A percentile compares a stretch with the other conserved stretches of the same genome.
These are phyloP conservation scores for Kluyveromyces wickerhamii DNA, from an alignment of 805 yeast species.

Conservation along the genomic window DNA sequence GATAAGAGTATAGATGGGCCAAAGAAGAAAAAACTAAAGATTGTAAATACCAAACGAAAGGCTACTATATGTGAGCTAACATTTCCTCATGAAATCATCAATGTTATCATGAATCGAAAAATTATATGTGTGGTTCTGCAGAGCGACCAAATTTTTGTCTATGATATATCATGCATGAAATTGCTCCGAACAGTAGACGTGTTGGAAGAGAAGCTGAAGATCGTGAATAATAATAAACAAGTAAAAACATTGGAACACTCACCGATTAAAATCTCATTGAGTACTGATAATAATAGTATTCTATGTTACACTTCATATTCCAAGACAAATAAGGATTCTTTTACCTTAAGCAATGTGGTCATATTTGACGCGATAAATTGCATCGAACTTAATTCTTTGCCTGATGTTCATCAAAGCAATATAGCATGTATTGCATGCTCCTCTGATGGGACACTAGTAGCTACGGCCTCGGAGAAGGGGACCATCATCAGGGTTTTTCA, in stretches of 20 bases:
- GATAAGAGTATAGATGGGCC: conserved; percentile 59
- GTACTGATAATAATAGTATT: conserved; percentile 27
- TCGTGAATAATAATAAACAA: no score
- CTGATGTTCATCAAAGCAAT: conserved; percentile 26
- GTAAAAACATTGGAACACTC: neutral
- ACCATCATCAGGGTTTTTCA: conserved; percentile 58
- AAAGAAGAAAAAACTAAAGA: conserved; percentile 53
- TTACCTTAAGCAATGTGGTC: conserved; percentile 44
- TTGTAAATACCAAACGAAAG: conserved; percentile 64
- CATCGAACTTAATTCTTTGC: conserved; percentile 53
- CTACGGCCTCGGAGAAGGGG: conserved; percentile 65
- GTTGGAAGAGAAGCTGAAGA: conserved; percentile 16
- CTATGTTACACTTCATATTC: conserved; percentile 25
- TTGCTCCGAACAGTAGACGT: conserved; percentile 60
- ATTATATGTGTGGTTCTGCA: conserved; percentile 68
- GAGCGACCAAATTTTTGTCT: conserved; percentile 71
- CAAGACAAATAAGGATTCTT: conserved; percentile 12
- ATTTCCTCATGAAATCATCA: conserved; percentile 68
- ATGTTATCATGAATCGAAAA: conserved; percentile 72
- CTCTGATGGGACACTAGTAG: conserved; percentile 49
- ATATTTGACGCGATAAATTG: conserved; percentile 69
- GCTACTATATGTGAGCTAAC: conserved; percentile 78
- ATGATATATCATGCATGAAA: conserved; percentile 86
- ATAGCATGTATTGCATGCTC: conserved; percentile 37
- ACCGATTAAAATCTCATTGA: conserved; percentile 17